Evolutionary conservation across 257 asterid genomes (phyloP).

Genomic region (Solanum sparsipilum): DNA sequence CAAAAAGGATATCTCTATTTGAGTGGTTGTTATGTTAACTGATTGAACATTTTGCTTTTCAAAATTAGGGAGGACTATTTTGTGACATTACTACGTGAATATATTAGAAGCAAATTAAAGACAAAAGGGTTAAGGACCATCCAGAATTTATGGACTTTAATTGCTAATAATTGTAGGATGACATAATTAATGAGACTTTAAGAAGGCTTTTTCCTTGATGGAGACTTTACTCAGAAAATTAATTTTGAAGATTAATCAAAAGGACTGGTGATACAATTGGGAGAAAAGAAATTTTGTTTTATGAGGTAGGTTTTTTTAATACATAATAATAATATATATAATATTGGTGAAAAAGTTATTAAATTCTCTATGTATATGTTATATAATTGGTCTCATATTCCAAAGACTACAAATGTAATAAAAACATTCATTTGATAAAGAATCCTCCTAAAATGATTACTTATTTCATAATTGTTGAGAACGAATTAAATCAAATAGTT

Average conservation of each 20-base stretch:
- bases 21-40: neutral
- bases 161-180: neutral
- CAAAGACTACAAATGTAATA: neutral
- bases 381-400: neutral
- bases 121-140: neutral
- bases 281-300: neutral
- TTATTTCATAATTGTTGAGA: neutral
- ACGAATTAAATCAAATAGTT: neutral
- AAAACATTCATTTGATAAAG: neutral
- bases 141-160: neutral
- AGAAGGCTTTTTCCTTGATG: neutral
- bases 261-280: accelerated
- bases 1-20: neutral
- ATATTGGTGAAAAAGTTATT: neutral
- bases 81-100: neutral
- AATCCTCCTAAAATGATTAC: neutral
- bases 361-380: neutral
- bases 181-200: neutral
- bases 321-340: neutral
- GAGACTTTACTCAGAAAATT: neutral
- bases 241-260: neutral
- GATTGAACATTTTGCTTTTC: neutral
- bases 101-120: neutral
- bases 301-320: neutral
- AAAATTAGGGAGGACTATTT: neutral